Conservation (phyloP, 257 asterid genomes). For the Solanum etuberosum region DNA sequence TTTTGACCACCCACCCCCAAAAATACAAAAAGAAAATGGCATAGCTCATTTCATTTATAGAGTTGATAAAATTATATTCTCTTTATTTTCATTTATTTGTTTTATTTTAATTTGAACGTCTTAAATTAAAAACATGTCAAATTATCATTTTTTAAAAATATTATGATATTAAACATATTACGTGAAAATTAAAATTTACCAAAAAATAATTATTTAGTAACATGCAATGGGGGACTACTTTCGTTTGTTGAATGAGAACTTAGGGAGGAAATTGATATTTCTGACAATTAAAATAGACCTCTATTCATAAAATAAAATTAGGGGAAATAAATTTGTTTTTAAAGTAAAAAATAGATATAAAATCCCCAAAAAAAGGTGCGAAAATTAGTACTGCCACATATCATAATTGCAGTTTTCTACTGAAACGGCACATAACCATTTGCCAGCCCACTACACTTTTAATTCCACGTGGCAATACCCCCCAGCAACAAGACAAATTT, state of each 20-base stretch:
- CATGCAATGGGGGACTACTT: not conserved
- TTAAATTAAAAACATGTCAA: too few relatives aligned
- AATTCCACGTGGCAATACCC: slow-evolving; percentile 26
- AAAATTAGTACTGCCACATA: not conserved
- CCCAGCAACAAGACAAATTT: slow-evolving; percentile 23
- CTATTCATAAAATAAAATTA: not conserved
- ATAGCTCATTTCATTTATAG: not conserved
- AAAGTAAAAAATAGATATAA: not conserved
- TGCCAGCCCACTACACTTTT: not conserved
- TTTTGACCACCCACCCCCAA: not conserved
- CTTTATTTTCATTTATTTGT: too few relatives aligned
- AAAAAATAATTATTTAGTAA: too few relatives aligned
- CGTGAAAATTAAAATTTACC: too few relatives aligned
- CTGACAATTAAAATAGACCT: not conserved
- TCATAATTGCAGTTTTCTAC: not conserved
- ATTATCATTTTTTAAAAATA: too few relatives aligned
- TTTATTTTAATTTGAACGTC: too few relatives aligned
- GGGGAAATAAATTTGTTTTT: not conserved
- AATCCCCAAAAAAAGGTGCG: not conserved
- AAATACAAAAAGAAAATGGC: not conserved
- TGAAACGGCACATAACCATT: not conserved
- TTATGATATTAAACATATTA: too few relatives aligned
- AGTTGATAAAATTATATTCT: not conserved
- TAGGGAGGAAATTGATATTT: not conserved
- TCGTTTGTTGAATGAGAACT: not conserved